A percentile compares a stretch with the other conserved stretches of the same genome.
Conservation (phyloP, 345 rosid genomes). For the Turnera subulata region DNA sequence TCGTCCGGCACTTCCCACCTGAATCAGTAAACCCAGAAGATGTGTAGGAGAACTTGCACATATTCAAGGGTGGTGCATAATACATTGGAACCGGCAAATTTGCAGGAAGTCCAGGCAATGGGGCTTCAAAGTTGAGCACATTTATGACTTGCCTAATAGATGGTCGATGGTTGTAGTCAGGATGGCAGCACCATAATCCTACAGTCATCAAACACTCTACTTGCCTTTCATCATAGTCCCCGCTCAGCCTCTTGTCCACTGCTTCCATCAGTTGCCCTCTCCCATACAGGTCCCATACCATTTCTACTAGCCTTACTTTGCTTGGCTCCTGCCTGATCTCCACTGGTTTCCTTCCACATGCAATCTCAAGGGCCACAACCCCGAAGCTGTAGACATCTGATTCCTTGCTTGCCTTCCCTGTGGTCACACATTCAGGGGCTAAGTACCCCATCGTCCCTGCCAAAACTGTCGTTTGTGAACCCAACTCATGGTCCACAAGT, state of each 20-base stretch:
- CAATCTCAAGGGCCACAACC: conserved; percentile 19
- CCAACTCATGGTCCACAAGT: conserved; percentile 23
- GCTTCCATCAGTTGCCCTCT: conserved; percentile 19
- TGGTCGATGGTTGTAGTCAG: conserved; percentile 16
- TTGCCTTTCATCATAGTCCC: conserved; percentile 15
- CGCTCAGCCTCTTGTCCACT: conserved; percentile 3
- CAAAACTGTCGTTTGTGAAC: conserved; percentile 23
- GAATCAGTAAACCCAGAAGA: conserved; percentile 11
- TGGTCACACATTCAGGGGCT: conserved; percentile 27
- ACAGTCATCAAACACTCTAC: conserved; percentile 20
- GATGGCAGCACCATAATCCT: conserved; percentile 30
- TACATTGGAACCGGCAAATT: conserved; percentile 25
- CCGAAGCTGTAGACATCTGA: conserved; percentile 26
- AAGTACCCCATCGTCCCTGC: conserved; percentile 26
- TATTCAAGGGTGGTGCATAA: conserved; percentile 19
- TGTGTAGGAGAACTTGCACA: conserved; percentile 17
- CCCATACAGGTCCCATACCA: conserved; percentile 25
- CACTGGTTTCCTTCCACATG: conserved; percentile 22
- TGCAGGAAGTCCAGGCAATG: conserved; percentile 20
- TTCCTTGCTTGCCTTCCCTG: conserved; percentile 24
- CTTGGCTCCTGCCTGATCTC: conserved; percentile 15
- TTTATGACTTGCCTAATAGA: conserved; percentile 24
- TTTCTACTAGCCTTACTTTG: conserved; percentile 18
- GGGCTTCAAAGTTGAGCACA: conserved; percentile 24
- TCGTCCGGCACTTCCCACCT: neutral